Evolutionary conservation across 148 eudicot genomes (phyloP).

Genomic region (Vaccinium macrocarpon): DNA sequence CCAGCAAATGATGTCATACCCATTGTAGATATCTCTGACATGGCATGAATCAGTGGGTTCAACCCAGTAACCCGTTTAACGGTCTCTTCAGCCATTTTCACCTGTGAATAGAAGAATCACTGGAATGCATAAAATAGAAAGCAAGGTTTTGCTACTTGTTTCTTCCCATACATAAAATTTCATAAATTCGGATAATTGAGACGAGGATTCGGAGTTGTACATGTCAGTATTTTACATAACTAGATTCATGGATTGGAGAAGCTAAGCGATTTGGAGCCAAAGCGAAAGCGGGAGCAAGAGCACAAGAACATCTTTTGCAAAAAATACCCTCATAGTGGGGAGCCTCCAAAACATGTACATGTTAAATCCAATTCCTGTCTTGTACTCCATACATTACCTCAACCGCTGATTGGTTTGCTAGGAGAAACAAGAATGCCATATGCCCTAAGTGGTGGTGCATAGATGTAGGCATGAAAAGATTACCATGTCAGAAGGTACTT

Average conservation of each 20-base stretch:
- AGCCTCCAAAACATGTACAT: not conserved
- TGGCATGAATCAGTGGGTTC: slow-evolving; percentile 74
- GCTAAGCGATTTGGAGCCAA: not conserved
- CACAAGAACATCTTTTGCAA: not conserved
- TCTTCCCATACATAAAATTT: not conserved
- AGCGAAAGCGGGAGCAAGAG: not conserved
- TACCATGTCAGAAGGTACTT: not conserved
- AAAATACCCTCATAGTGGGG: not conserved
- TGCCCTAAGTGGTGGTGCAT: not conserved
- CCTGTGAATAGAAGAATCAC: slow-evolving; percentile 39
- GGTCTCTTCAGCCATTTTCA: slow-evolving; percentile 97
- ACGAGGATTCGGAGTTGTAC: not conserved
- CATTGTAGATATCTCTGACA: slow-evolving; percentile 79
- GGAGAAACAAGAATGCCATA: not conserved
- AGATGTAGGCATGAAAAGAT: not conserved
- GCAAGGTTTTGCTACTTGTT: not conserved
- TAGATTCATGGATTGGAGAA: not conserved
- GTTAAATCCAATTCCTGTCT: too few species aligned
- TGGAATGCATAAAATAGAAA: not conserved
- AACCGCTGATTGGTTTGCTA: not conserved
- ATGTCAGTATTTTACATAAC: not conserved
- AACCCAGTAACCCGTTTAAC: slow-evolving; percentile 89
- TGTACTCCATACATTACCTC: not conserved
- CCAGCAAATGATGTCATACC: slow-evolving; percentile 55
- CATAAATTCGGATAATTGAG: not conserved